Conservation (phyloP, 2,329 filamentous ascomycete species). For the Aspergillus nomiae region DNA sequence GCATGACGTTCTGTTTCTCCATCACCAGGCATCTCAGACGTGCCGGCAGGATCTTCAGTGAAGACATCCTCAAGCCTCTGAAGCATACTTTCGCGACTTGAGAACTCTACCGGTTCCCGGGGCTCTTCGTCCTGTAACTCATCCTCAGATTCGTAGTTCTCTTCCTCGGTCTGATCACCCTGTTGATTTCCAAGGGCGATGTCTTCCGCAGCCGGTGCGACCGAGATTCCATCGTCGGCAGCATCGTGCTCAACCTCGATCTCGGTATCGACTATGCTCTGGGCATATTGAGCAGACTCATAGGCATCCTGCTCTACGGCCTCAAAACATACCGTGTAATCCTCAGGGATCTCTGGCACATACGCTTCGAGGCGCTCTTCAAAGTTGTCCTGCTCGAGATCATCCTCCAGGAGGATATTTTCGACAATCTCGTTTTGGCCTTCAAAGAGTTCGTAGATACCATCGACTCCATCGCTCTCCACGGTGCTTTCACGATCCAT, state of each 20-base stretch:
- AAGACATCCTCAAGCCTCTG: conserved; percentile 24
- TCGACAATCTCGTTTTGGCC: not conserved
- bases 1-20: conserved; percentile 4
- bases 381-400: not conserved
- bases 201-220: not conserved
- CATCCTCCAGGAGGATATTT: not conserved
- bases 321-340: not conserved
- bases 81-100: conserved; percentile 5
- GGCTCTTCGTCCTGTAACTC: not conserved
- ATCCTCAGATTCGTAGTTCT: not conserved
- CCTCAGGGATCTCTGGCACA: not conserved
- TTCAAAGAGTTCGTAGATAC: not conserved
- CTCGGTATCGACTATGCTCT: not conserved
- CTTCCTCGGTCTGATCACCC: not conserved
- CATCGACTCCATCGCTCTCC: not conserved
- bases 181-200: not conserved
- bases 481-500: not conserved
- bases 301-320: not conserved
- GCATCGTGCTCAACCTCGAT: not conserved
- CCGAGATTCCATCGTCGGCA: not conserved
- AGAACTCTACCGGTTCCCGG: not conserved
- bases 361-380: not conserved
- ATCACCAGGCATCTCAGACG: not conserved
- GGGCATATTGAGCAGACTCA: not conserved
- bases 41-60: conserved; percentile 7